Evolutionary conservation across 768 basidiomycete genomes (phyloP), one percentile per base, ranked within the genome.

Genomic region (Boletus eberwhitei): DNA sequence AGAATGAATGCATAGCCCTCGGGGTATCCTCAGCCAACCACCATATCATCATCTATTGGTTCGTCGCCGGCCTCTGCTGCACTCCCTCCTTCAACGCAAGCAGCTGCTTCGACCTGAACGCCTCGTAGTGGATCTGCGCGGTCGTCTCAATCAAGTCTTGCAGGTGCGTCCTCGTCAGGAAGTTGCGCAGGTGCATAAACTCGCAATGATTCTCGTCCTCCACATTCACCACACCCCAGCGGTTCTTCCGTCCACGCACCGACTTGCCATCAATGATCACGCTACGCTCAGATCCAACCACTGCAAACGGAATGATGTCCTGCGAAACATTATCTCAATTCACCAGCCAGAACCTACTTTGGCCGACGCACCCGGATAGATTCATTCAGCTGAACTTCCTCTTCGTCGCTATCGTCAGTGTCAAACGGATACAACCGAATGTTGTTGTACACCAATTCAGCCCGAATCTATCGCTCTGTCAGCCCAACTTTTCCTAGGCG

Each of bases 81-180:
- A 93, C 93, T 37, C 90, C 90, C 75, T 98, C 96, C 80, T 98
- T 98, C 65, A 98, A 83, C 14, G 96, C 96, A 44, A 98, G 80
- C 62, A 98, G 75, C 77, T 99, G 96, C 78, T 98, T 98, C 64
- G 93, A 96, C 60, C 96, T 86, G 93, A 99, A 99, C 9, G 95
- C 93, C 78, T 99, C 96, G 72, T 98, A 99, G 76, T 99, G 96
- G 71, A 96, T 97, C 73, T 95, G 91, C 12, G 97, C 94, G 11
- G 97, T 98, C 52, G 96, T 97, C 79, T 99, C 96, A 70, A 99
- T 99, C 70, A 99, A 76, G 68, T 98, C 96, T 73, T 99, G 96
- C 68, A 99, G 73, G 75, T 99, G 97, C 31, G 96, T 96, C 74
- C 95, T 80, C 8, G 92, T 94, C 58, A 99, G 80, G 82, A 99